Evolutionary conservation across 192 early-diverging fungal species (phyloP), one percentile per base, ranked within the genome.

Genomic region (Coemansia sp.): DNA sequence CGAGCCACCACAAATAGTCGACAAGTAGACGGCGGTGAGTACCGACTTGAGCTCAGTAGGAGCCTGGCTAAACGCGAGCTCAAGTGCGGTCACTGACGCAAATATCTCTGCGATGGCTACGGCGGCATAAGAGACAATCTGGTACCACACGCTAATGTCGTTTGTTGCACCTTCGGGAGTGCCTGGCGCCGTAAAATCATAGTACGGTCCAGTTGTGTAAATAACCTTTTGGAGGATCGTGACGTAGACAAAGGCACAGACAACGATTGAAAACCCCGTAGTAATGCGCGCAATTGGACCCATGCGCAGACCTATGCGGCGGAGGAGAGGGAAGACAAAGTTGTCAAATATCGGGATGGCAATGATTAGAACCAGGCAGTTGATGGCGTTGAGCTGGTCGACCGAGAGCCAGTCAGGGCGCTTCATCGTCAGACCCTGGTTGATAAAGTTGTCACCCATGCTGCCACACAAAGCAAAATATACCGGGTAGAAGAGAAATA

Each of bases 261-360:
- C 68, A 51, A 76, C 76, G n/a, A 89, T 80, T 22, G 88, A 49
- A 73, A 91, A 91, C 24, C 92, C 92, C 41, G 89, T 62, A 27
- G 84, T 68, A 39, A 93, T 92, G 40, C 90, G 87, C 32, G 73
- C 57, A 25, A 93, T 76, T 17, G 90, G 90, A 24, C 86, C 71
- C 53, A 91, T 67, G 22, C 71, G 62, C 36, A 85, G 64, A 27
- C 87, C 86, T 24, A 65, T 45, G 47, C 81, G 75, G 53, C 79
- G 79, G 51, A 92, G 66, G 36, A 42, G 35, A 8, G 92, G 92
- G 77, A 89, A 90, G 49, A 89, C 62, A 47, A 84, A 24, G 29
- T 64, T 65, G 77, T 92, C 89, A 54, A 92, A 87, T 31, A 92
- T 64, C 19, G 92, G 92, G 62, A 92, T 91, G 19, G 86, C 64